phyloP scores from a whole-genome alignment of 371 early-diverging fungal species.

The Mortierella sp. region DNA sequence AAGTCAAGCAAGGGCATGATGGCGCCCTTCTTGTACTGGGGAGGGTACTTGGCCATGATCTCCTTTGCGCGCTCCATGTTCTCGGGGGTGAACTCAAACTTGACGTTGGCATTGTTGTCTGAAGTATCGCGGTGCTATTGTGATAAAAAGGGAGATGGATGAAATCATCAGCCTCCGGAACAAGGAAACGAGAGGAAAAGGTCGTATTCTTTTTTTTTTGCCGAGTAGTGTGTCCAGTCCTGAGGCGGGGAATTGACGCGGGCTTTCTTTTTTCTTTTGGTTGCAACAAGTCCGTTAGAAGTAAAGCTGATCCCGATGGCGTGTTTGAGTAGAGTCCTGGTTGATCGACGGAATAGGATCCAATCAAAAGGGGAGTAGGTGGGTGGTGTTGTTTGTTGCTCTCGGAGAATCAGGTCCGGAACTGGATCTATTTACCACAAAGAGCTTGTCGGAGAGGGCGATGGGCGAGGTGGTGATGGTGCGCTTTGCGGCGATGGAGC shows the following conservation, averaged over 20 bases:
- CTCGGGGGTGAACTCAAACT: conserved; percentile 88
- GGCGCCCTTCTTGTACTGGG: conserved; percentile 98
- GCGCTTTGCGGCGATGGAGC: conserved; percentile 60
- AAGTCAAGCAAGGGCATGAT: conserved; percentile 96
- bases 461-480: conserved; percentile 64
- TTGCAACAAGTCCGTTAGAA: background rate
- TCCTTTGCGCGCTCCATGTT: conserved; percentile 87
- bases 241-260: background rate
- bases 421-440: conserved; percentile 66
- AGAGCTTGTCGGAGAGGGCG: conserved; percentile 75
- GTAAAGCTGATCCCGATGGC: background rate
- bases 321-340: too few species aligned
- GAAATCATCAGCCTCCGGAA: background rate
- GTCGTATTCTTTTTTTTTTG: background rate
- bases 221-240: background rate
- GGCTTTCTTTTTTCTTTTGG: background rate
- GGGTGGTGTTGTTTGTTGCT: background rate
- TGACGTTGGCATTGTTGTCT: conserved; percentile 89
- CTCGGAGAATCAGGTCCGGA: conserved; percentile 46
- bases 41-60: conserved; percentile 95
- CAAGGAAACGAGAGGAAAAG: conserved; percentile 10
- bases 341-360: too few species aligned
- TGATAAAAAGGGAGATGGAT: background rate
- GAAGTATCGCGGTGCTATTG: conserved; percentile 90
- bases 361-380: background rate